These are phyloP conservation scores for Leishmania mexicana DNA, from an alignment of 208 protist species.

Conservation along the genomic window DNA sequence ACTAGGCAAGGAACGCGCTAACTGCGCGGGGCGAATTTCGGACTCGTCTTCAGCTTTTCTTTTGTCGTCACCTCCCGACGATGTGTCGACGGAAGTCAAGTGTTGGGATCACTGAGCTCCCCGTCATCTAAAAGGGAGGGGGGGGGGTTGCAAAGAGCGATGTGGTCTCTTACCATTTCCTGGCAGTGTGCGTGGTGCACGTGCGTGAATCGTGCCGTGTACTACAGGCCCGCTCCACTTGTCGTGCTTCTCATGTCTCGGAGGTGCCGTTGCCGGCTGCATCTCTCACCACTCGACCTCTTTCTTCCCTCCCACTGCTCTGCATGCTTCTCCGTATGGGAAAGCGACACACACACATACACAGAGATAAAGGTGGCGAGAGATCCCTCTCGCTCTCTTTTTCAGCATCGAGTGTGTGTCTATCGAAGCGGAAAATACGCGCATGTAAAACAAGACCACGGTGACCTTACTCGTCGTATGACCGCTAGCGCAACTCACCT, in stretches of 20 bases:
- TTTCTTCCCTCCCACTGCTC: neutral
- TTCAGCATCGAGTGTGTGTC: neutral
- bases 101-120: neutral
- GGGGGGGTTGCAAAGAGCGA: neutral
- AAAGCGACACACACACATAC: neutral
- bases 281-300: neutral
- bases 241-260: neutral
- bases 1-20: neutral
- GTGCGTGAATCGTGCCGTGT: neutral
- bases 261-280: neutral
- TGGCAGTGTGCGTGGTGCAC: neutral
- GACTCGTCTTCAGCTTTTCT: neutral
- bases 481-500: neutral
- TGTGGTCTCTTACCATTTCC: neutral
- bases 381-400: neutral
- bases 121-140: neutral
- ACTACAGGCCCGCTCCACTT: neutral
- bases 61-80: neutral
- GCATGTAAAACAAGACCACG: neutral
- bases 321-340: neutral
- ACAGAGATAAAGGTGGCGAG: neutral
- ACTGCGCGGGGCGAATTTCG: neutral
- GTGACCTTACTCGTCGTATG: neutral
- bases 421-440: neutral
- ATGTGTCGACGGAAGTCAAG: neutral